A percentile compares a stretch with the other conserved stretches of the same genome.
phyloP scores from a whole-genome alignment of 352 stramenopile species.

The Phytophthora megakarya region DNA sequence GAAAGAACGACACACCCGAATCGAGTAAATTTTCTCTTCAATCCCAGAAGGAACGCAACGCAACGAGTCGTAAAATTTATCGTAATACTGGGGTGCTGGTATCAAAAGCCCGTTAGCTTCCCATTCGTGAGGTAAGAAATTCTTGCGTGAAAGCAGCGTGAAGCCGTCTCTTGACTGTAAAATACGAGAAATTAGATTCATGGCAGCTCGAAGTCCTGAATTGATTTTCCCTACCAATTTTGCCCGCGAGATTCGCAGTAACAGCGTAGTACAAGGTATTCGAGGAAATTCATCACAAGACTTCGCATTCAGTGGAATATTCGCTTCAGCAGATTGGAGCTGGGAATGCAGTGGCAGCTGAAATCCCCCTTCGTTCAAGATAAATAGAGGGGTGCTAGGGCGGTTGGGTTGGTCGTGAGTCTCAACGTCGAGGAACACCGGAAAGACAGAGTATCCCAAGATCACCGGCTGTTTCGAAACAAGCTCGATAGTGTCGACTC shows the following conservation, averaged over 20 bases:
- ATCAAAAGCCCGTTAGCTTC: constrained; percentile 46
- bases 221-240: constrained; percentile 40
- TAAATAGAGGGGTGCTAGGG: constrained; percentile 54
- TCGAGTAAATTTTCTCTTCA: constrained; percentile 66
- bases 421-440: constrained; percentile 77
- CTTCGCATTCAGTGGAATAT: constrained; percentile 40
- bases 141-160: constrained; percentile 56
- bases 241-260: constrained; percentile 68
- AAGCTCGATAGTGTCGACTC: constrained; percentile 81
- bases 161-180: constrained; percentile 54
- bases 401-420: constrained; percentile 55
- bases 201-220: background rate
- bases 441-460: constrained; percentile 73
- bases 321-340: constrained; percentile 39
- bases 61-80: constrained; percentile 59
- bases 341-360: constrained; percentile 78
- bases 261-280: constrained; percentile 80
- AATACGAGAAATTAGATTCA: background rate
- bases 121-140: constrained; percentile 59
- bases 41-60: constrained; percentile 45
- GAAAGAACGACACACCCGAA: constrained; percentile 38
- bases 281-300: constrained; percentile 44
- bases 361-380: constrained; percentile 72
- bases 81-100: constrained; percentile 51
- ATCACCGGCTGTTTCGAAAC: constrained; percentile 56